Percentiles rank a stretch among this genome's conserved stretches.
Evolutionary conservation across 352 stramenopile species (phyloP).

Genomic region (Phytophthora melonis): DNA sequence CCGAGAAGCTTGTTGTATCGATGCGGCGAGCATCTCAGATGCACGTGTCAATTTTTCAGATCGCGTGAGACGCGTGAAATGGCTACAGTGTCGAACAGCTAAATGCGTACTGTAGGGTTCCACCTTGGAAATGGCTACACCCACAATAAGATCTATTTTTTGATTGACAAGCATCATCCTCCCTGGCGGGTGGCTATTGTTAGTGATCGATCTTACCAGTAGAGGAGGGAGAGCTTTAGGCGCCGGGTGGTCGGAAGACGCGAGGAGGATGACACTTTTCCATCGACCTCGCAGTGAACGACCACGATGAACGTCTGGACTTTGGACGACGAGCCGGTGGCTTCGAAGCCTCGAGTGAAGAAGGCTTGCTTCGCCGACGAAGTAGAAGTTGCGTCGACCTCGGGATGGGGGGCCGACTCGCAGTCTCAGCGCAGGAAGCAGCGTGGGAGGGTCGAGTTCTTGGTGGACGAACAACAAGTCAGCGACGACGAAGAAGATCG

Average conservation of each 20-base stretch:
- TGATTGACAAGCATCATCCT: slow-evolving; percentile 6
- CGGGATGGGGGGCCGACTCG: slow-evolving; percentile 15
- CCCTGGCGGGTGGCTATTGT: slow-evolving; percentile 15
- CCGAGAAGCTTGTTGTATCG: slow-evolving; percentile 17
- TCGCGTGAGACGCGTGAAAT: slow-evolving; percentile 22
- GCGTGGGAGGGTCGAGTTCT: slow-evolving; percentile 33
- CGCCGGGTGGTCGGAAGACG: not conserved
- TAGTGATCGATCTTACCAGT: slow-evolving; percentile 16
- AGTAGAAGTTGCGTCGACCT: slow-evolving; percentile 17
- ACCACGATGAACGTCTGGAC: slow-evolving; percentile 37
- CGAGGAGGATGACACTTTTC: slow-evolving; percentile 18
- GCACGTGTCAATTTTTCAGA: no score
- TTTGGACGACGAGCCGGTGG: slow-evolving; percentile 27
- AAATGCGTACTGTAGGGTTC: not conserved
- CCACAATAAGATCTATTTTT: slow-evolving; percentile 33
- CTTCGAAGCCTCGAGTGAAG: slow-evolving; percentile 15
- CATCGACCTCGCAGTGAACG: slow-evolving; percentile 13
- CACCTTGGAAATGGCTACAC: slow-evolving; percentile 10
- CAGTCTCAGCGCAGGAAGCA: slow-evolving; percentile 28
- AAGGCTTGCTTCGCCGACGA: slow-evolving; percentile 26
- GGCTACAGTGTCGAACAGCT: slow-evolving; percentile 11
- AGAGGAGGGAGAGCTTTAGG: slow-evolving; percentile 12
- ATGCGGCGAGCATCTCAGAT: not conserved
- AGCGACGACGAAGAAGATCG: slow-evolving; percentile 28
- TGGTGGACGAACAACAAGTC: slow-evolving; percentile 31